Evolutionary conservation across 768 basidiomycete species (phyloP).

Genomic region (Lactifluus pinguis): DNA sequence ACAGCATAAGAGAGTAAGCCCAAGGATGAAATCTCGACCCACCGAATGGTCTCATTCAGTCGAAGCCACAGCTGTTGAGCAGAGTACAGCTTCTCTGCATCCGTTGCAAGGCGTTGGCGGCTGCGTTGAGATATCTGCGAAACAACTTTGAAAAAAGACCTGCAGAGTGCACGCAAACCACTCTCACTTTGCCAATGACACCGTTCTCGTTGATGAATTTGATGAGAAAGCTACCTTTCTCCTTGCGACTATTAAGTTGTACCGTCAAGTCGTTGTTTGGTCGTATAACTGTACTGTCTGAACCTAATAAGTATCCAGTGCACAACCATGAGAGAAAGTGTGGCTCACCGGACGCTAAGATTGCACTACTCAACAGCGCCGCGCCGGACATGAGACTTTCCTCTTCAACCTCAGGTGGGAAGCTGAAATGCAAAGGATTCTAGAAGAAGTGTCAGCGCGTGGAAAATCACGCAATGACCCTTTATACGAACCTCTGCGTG

Average conservation of each 20-base stretch:
- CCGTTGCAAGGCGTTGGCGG: constrained; percentile 63
- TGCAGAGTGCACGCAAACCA: neutral
- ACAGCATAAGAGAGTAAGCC: neutral
- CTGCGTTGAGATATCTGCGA: constrained; percentile 71
- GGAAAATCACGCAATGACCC: neutral
- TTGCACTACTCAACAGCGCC: constrained; percentile 60
- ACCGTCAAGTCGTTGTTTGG: constrained; percentile 72
- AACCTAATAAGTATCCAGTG: neutral
- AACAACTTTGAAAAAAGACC: neutral
- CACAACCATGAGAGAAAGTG: neutral
- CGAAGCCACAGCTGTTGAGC: constrained; percentile 73
- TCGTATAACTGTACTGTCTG: constrained; percentile 59
- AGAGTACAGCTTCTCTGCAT: constrained; percentile 83
- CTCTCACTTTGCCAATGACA: constrained; percentile 58
- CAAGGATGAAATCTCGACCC: constrained; percentile 20
- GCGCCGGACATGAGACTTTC: constrained; percentile 75
- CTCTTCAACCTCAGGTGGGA: constrained; percentile 71
- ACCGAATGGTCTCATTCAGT: constrained; percentile 63
- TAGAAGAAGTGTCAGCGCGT: constrained; percentile 22
- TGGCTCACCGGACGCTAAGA: constrained; percentile 60
- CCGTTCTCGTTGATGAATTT: constrained; percentile 84
- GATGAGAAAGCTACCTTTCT: constrained; percentile 77
- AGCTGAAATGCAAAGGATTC: constrained; percentile 75
- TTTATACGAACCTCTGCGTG: constrained; percentile 42
- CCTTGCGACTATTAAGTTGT: constrained; percentile 67